A percentile compares a stretch with the other conserved stretches of the same genome.
Evolutionary conservation across 495 filamentous ascomycete species (phyloP).

Genomic region (Hypoxylon intermedium): DNA sequence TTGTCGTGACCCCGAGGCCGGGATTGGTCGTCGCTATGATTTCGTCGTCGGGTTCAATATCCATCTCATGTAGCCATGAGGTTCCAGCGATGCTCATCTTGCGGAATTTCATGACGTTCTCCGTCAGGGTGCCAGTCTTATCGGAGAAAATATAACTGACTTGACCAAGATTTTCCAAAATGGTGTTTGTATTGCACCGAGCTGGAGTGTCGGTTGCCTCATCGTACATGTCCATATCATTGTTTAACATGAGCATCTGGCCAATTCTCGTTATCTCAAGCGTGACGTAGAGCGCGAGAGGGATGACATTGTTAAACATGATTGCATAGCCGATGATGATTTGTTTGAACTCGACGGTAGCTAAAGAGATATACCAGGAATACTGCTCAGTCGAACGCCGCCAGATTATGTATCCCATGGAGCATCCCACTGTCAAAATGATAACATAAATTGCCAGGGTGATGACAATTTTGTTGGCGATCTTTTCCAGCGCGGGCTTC

Average conservation of each 20-base stretch:
- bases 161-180: constrained; percentile 90
- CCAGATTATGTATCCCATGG: constrained; percentile 82
- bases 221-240: constrained; percentile 90
- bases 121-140: constrained; percentile 91
- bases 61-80: constrained; percentile 81
- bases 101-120: constrained; percentile 90
- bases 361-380: constrained; percentile 76
- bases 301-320: constrained; percentile 91
- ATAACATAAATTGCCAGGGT: constrained; percentile 80
- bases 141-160: constrained; percentile 93
- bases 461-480: constrained; percentile 83
- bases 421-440: constrained; percentile 74
- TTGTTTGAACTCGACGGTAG: constrained; percentile 73
- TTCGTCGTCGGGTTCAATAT: constrained; percentile 63
- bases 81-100: constrained; percentile 89
- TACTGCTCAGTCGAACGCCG: constrained; percentile 63
- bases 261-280: constrained; percentile 88
- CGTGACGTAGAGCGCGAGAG: constrained; percentile 85
- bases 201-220: constrained; percentile 80
- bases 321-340: constrained; percentile 89
- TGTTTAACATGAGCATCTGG: constrained; percentile 78
- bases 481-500: constrained; percentile 75
- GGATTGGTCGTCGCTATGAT: constrained; percentile 5
- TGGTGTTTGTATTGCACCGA: constrained; percentile 87
- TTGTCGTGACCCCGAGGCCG: not conserved